Evolutionary conservation across 208 protist species (phyloP), one percentile per base, ranked within the genome.

Genomic region (Acanthamoeba castellanii): DNA sequence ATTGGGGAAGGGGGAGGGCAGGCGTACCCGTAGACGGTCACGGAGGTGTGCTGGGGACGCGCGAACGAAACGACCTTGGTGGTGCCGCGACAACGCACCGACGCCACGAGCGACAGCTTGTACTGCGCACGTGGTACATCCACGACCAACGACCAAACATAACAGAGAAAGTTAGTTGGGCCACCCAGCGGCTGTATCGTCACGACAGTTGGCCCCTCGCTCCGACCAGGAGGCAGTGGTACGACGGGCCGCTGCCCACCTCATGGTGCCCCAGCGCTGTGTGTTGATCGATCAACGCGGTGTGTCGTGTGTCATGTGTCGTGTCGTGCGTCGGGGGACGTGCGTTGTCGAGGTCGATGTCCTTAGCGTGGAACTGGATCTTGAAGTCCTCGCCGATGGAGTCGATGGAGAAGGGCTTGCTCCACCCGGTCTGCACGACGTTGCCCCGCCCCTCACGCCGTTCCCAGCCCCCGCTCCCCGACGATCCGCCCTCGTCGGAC

Each of bases 361-460:
- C 87, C 37, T 92, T 22, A 22, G 50, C 9, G 30, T 57, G 72
- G 61, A 92, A 92, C 9, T 72, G 16, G 34, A 92, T 47, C 61
- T 72, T n/a, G 61, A 92, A 92, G 32, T 92, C 87, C 30, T 92
- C 87, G 0, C 87, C 87, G 27, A 92, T 92, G 14, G 30, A 52
- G 87, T 92, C 87, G 64, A 92, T 92, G 8, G 87, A 92, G 34
- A 92, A 92, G 47, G 87, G 87, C 32, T 92, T 92, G 64, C 87
- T 92, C 87, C 87, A 92, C 13, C 87, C 87, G 3, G 87, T 92
- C 22, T 34, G 87, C 32, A 47, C 66, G 16, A 57, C 52, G 52
- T 16, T 22, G 66, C 22, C 8, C 22, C 66, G 66, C 27, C 13
- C 66, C 30, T n/a, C n/a, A n/a, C 66, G 66, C 30, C 66, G 7